Evolutionary conservation across 2,329 filamentous ascomycete genomes (phyloP), one percentile per base, ranked within the genome.

Genomic region (Calonectria honghensis): DNA sequence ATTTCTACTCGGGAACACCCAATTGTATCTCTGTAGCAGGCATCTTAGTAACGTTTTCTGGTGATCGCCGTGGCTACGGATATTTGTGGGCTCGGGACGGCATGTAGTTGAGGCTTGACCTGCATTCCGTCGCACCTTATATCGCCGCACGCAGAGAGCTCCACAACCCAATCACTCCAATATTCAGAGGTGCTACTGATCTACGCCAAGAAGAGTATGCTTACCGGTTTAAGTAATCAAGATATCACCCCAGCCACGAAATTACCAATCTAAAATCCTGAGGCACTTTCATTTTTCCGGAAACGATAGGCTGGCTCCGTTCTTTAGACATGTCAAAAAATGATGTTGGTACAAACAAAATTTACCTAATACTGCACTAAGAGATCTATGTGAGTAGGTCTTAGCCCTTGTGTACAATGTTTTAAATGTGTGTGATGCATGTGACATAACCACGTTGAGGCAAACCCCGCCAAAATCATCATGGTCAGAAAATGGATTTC

Each of bases 1-100:
- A 29, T 63, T 63, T 63, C 24, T 63, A 37, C 35, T 24, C 16
- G 2, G 57, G 18, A 63, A 63, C 57, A 39, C 24, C 57, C 57
- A 41, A 63, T 63, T 63, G 24, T 29, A 63, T 41, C 16, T 39
- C 35, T 10, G 24, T 63, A 63, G 39, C 39, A 1, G 57, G 16
- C 7, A 16, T 11, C 24, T 31, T 41, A 29, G 57, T 41, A 41
- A 31, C 31, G 11, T 18, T 24, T 31, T 18, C 24, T 16, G 37
- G 3, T 18, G 27, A 27, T 63, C 13, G 24, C 35, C 27, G 6
- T 63, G 18, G 24, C n/a, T 63, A 37, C n/a, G 27, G n/a, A 31
- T 63, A 39, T 39, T 39, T 41, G 11, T 29, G 35, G 57, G 45
- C n/a, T 48, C 45, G 45, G 20, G 20, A 13, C 35, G 52, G 18